Conservation (phyloP, 352 stramenopile species). For the Phytophthora sp. region DNA sequence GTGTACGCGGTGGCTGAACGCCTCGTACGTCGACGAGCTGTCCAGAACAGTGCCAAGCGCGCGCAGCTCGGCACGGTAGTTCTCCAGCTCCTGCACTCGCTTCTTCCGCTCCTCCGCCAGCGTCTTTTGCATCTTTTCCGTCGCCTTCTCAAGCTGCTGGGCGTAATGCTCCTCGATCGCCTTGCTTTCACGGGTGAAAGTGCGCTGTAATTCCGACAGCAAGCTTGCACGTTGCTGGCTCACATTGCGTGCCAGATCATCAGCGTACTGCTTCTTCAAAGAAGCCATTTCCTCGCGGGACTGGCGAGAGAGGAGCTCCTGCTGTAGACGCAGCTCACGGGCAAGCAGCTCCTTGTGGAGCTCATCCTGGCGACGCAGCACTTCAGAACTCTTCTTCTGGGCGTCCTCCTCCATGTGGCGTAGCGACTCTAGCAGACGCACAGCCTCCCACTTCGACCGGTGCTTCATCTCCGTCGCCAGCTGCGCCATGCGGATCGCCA, state of each 20-base stretch:
- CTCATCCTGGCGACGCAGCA: conserved; percentile 68
- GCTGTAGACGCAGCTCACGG: conserved; percentile 77
- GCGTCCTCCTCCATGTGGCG: conserved; percentile 81
- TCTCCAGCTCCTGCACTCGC: conserved; percentile 65
- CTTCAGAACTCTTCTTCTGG: conserved; percentile 72
- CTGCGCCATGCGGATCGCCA: conserved; percentile 81
- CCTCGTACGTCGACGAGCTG: conserved; percentile 80
- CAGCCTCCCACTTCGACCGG: conserved; percentile 84
- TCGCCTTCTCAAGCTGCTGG: conserved; percentile 54
- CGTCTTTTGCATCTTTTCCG: conserved; percentile 63
- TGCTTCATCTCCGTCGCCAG: conserved; percentile 89
- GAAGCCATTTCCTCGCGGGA: conserved; percentile 64
- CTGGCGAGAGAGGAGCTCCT: conserved; percentile 68
- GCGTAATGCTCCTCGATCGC: conserved; percentile 61
- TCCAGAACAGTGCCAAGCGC: conserved; percentile 75
- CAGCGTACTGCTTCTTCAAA: conserved; percentile 70
- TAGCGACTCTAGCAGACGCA: conserved; percentile 74
- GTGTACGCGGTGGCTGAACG: conserved; percentile 87
- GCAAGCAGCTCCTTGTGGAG: conserved; percentile 79
- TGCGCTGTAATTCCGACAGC: conserved; percentile 62
- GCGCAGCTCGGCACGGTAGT: conserved; percentile 67
- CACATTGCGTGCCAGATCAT: conserved; percentile 66
- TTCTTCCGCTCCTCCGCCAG: conserved; percentile 68
- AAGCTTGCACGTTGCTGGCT: conserved; percentile 61
- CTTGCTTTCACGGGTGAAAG: conserved; percentile 69